Conservation (phyloP, 108 stramenopile genomes). For the Cyclotella baltica region DNA sequence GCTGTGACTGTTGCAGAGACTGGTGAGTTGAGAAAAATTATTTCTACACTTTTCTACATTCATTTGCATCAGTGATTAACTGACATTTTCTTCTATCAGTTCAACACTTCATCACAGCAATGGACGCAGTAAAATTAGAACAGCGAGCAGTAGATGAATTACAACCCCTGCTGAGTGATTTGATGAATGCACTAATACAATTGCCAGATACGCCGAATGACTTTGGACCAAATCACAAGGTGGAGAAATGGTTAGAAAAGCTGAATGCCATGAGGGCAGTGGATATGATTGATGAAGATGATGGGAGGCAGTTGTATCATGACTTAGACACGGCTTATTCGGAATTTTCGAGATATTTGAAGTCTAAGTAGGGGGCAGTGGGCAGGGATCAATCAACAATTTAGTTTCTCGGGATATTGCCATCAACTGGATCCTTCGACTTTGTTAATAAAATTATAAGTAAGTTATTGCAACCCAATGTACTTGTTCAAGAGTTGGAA, state of each 20-base stretch:
- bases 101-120: constrained; percentile 96
- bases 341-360: constrained; percentile 87
- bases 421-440: too few relatives aligned
- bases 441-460: too few relatives aligned
- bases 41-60: neutral
- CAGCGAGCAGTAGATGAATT: constrained; percentile 97
- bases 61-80: neutral
- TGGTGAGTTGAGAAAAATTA: neutral
- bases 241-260: constrained; percentile 91
- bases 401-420: neutral
- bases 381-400: neutral
- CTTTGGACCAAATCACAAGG: constrained; percentile 89
- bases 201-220: constrained; percentile 88
- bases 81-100: constrained; percentile 52
- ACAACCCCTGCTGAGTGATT: constrained; percentile 92
- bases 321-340: constrained; percentile 92
- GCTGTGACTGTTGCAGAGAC: constrained; percentile 87
- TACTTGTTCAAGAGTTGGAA: too few relatives aligned
- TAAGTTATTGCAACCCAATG: too few relatives aligned
- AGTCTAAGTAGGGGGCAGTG: constrained; percentile 27
- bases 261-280: constrained; percentile 95
- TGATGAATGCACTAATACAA: constrained; percentile 86
- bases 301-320: constrained; percentile 90
- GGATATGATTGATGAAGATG: constrained; percentile 92
- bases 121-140: constrained; percentile 97